phyloP scores from a whole-genome alignment of 305 asterid genomes.

The Caryopteris hybrid region DNA sequence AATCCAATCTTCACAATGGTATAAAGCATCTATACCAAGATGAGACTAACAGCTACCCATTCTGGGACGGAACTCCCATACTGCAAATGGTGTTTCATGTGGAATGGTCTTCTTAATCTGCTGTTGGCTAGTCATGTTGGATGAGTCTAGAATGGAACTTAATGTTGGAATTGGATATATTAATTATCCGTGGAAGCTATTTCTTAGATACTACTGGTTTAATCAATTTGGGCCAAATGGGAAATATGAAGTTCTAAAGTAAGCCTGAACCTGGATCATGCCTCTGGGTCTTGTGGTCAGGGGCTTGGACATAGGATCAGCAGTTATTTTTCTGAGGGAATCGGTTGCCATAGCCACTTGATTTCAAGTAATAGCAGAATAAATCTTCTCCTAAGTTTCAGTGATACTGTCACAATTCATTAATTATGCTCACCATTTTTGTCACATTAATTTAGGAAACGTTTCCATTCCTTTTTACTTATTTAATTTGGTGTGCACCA shows the following conservation, averaged over 20 bases:
- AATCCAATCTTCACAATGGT: neutral
- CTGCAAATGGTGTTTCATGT: neutral
- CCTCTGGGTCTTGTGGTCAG: neutral
- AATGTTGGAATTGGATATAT: neutral
- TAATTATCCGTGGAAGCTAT: constrained; percentile 1
- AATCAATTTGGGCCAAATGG: neutral
- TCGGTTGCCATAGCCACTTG: neutral
- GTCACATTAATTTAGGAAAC: constrained; percentile 9
- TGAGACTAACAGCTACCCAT: neutral
- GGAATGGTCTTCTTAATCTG: neutral
- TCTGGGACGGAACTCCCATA: neutral
- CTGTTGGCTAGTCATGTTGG: neutral
- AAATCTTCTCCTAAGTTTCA: neutral
- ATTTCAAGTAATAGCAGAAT: neutral
- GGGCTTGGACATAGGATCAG: neutral
- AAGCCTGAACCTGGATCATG: neutral
- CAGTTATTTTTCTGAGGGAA: neutral
- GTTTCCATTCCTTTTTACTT: constrained; percentile 9
- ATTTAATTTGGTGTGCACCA: constrained; percentile 26
- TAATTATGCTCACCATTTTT: constrained; percentile 4
- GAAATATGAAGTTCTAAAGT: neutral
- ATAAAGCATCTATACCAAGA: neutral
- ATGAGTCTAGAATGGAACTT: neutral
- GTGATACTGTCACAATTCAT: neutral
- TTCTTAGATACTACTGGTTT: neutral